Base-by-base conservation (phyloP, 164 flowering plant species). In the Kingdonia uniflora region DNA sequence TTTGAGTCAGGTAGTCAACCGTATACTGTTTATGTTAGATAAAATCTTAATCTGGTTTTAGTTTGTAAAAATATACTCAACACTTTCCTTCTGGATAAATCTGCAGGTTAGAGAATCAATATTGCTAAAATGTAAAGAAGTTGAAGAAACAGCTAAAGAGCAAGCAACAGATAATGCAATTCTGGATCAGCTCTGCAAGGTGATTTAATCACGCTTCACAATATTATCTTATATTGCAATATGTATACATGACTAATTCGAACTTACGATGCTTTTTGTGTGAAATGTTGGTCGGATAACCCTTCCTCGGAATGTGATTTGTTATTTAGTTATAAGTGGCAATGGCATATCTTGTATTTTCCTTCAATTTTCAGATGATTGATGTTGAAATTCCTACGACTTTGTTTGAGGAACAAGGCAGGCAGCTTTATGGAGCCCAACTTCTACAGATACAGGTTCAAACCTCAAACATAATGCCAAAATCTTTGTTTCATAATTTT, bases 111-210 rank as follows among this genome's bases (percentile, higher is more conserved):
- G 73, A 69, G 80, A 78, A 65, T 56, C 69, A 13, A 42, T 92
- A 58, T 58, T 85, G 65, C 67, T 78, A 61, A 79, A 65, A 64
- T 91, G 75, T 64, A 66, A 56, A 55, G 92, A 85, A 65, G 64
- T 83, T 54, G 98, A 91, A 74, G 82, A 83, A 72, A 77, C 76
- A 39, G 95, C 98, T 12, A 87, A 55, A 75, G 98, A 92, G 15
- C 96, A 84, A 70, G 96, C 95, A 54, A 77, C 96, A 16, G 96
- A 87, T 63, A 87, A 92, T 76, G 90, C 94, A 14, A 84, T 85
- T 56, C 74, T 92, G n/a, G 96, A 85, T 60, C 86, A 79, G 70
- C 76, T 87, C 22, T 65, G 72, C 56, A 81, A 91, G 92, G 96
- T 87, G 48, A 57, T 29, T n/a, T 38, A 14, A 56, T 5, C 6